Base-by-base conservation (phyloP, 2,329 filamentous ascomycete genomes). In the Pseudogymnoascus sp. region DNA sequence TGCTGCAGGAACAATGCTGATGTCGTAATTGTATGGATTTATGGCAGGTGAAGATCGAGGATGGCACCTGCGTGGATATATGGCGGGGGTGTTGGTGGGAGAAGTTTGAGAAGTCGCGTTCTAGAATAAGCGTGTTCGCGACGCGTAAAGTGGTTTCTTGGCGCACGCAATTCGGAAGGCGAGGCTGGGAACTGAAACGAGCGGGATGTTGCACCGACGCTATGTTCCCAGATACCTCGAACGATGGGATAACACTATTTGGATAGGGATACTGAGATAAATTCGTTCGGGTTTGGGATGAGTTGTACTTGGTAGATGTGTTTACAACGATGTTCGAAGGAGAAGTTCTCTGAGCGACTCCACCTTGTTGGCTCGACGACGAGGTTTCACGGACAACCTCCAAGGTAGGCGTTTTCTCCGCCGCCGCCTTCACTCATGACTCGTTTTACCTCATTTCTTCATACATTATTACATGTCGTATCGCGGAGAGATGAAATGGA, bases 1-100 rank as follows among this genome's bases (percentile, higher is more conserved):
- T 42, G 53, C 28, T 47, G 64, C 61, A 66, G 62, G 64, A 69
- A 67, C 62, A 63, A 69, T 67, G 64, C 47, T 67, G 36, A 66
- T 63, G 17, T 44, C 38, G 62, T 65, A 65, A 64, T 62, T 62
- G 44, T 64, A 59, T 44, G 65, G 65, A 66, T 68, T 68, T 65
- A 61, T 65, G 66, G 53, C 66, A 61, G 63, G 62, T n/a, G 62
- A 42, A 23, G 13, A 7, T n/a, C 2, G 17, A 11, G 33, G 31
- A 35, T 9, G 26, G 60, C 17, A 38, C 23, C 38, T 62, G 31
- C 23, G 36, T 38, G 60, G 31, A 62, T 38, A 38, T 62, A 28
- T 28, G 10, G 60, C 2, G 31, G 31, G 36, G 36, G 15, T 62
- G 60, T 47, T 44, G 60, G n/a, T 9, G 60, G 19, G 33, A n/a